phyloP scores from a whole-genome alignment of 2,329 filamentous ascomycete species.

The Pestalotiopsis sp. region DNA sequence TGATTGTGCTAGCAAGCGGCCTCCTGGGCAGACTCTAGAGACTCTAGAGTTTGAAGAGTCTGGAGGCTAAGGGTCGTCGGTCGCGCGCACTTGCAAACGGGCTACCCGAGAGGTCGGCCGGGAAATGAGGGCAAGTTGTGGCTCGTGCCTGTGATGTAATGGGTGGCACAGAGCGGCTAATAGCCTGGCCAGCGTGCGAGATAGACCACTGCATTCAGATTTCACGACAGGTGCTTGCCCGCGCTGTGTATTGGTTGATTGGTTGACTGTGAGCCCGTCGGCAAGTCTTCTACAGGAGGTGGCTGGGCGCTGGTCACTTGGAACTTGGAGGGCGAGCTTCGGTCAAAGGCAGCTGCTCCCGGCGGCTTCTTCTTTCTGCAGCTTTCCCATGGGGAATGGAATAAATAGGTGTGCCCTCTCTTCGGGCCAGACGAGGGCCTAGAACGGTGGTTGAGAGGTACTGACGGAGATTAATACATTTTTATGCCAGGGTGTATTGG shows the following conservation, averaged over 20 bases:
- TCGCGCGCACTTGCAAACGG: not conserved
- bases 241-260: not conserved
- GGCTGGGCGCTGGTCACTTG: not conserved
- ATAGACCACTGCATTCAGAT: not conserved
- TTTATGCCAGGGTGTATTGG: not conserved
- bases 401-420: not conserved
- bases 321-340: not conserved
- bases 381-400: not conserved
- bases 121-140: not conserved
- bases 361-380: not conserved
- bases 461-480: not conserved
- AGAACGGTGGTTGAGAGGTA: not conserved
- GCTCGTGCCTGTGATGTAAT: not conserved
- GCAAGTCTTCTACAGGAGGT: not conserved
- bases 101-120: not conserved
- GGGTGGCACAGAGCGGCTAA: not conserved
- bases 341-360: not conserved
- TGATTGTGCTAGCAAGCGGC: not conserved
- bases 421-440: not conserved
- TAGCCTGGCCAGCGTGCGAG: not conserved
- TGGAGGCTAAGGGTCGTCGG: not conserved
- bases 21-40: not conserved
- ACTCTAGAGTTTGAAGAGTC: not conserved
- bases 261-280: not conserved
- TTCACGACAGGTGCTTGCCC: not conserved